Base-by-base conservation (phyloP, 2,329 filamentous ascomycete genomes). In the Coniosporium tulheliwenetii region DNA sequence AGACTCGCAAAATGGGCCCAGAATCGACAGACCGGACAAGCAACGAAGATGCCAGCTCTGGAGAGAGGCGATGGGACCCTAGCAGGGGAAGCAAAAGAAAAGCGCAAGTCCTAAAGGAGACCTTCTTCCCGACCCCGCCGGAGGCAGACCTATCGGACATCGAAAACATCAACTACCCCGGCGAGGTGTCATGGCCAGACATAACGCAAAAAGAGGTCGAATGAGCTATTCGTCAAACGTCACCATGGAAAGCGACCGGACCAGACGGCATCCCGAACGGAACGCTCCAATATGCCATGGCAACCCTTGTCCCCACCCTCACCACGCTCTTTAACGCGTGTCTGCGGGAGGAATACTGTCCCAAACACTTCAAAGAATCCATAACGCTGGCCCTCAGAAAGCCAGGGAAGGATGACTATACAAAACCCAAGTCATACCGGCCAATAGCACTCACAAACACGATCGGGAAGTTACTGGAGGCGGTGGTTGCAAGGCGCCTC, bases 371-470 rank as follows among this genome's bases (percentile, higher is more conserved):
- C 41, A 37, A 40, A 30, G 40, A 46, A 29, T 47, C 49, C 2
- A 50, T 26, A 2, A 58, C 49, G 8, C 43, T 10, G 44, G 46
- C 19, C n/a, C n/a, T n/a, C n/a, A n/a, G n/a, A n/a, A n/a, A n/a
- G n/a, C n/a, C n/a, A n/a, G n/a, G n/a, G n/a, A 55, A 57, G 43
- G 39, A 43, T n/a, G 41, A 53, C 38, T 58, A 57, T 42, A 49
- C 41, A 7, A 37, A 40, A 36, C 44, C 47, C 0, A 58, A 54
- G 37, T 35, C 42, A 32, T 57, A 57, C 42, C 37, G 47, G 10
- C 53, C 49, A 2, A 54, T 52, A 15, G 49, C 50, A 13, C 40
- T 54, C 2, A 40, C 55, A 2, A 51, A 52, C 42, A 58, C 50
- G 5, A 43, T 52, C 3, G 48, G 54, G 15, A 58, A 58, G 36